phyloP scores from a whole-genome alignment of 371 early-diverging fungal genomes.

The Mucor mucedo region DNA sequence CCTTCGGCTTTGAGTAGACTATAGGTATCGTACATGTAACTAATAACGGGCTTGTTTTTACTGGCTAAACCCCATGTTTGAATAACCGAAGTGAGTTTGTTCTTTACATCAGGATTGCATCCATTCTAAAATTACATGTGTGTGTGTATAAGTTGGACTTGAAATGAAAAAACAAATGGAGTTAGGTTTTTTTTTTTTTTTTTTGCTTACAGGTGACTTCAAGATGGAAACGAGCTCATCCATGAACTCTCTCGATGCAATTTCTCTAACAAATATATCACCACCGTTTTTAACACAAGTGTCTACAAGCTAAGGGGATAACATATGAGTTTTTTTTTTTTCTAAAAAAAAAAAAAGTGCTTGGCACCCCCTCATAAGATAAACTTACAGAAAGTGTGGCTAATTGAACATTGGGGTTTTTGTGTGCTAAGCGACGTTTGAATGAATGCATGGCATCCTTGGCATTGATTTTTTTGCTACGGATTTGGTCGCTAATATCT shows the following conservation, averaged over 20 bases:
- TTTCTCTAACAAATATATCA: constrained; percentile 83
- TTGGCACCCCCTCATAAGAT: background rate
- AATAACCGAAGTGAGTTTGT: constrained; percentile 72
- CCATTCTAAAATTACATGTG: constrained; percentile 29
- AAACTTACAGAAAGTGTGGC: constrained; percentile 80
- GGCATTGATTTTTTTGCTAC: constrained; percentile 83
- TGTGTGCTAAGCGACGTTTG: constrained; percentile 78
- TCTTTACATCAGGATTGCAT: constrained; percentile 74
- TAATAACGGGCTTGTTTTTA: constrained; percentile 74
- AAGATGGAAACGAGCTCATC: constrained; percentile 80
- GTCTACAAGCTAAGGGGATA: constrained; percentile 74
- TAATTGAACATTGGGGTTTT: constrained; percentile 93
- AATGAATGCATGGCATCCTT: constrained; percentile 81
- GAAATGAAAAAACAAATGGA: background rate
- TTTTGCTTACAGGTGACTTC: constrained; percentile 62
- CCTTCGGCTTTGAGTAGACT: constrained; percentile 78
- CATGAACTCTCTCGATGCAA: constrained; percentile 89
- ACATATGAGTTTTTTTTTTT: background rate
- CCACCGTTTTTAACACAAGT: constrained; percentile 96
- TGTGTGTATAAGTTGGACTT: too few species aligned
- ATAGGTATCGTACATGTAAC: constrained; percentile 81
- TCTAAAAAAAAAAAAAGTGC: background rate
- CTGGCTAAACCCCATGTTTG: constrained; percentile 92
- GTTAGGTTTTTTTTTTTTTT: background rate
- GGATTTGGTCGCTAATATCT: constrained; percentile 92